Evolutionary conservation across 176 grass and related monocot species (phyloP), one percentile per base, ranked within the genome.

Genomic region (Hordeum marinum): DNA sequence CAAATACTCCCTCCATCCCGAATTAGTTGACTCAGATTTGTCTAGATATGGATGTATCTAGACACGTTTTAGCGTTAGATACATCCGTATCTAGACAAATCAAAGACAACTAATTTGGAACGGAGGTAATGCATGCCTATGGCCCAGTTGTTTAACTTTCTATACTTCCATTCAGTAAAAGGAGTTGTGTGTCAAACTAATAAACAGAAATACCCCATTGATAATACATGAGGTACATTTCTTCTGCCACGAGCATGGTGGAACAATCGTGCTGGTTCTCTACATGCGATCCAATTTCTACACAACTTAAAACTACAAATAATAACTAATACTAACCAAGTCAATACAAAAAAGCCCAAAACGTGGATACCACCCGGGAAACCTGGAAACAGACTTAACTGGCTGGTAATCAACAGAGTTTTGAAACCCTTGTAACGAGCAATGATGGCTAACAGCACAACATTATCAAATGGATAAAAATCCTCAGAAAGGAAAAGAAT

Each of bases 381-480:
- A 66, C 63, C 14, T 29, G 29, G 3, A 66, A 34, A 7, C 14
- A 66, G 29, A 31, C 7, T 34, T 65, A 65, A 15, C 27, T 32
- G 27, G 27, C 29, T 34, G 29, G 63, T 32, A 14, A 66, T 9
- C 29, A 66, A 8, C 63, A 34, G 63, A 7, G 7, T 9, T 26
- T 75, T 34, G 1, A 52, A 75, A 75, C 45, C 14, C 15, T 54
- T 54, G 45, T 18, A 75, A 32, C 43, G 8, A 52, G 24, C 43
- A 52, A 52, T 4, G 26, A 75, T 36, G 7, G 1, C 3, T 11
- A 9, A 74, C 2, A 50, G 43, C 42, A 25, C 21, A 65, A 25
- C 43, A 88, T 26, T 41, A 72, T 45, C 13, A 77, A 57, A 23
- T 4, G 18, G 75, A 81, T 72, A 63, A 63, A 88, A 58, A 84